Conservation (phyloP, 148 eudicot species). For the Nepenthes gracilis region DNA sequence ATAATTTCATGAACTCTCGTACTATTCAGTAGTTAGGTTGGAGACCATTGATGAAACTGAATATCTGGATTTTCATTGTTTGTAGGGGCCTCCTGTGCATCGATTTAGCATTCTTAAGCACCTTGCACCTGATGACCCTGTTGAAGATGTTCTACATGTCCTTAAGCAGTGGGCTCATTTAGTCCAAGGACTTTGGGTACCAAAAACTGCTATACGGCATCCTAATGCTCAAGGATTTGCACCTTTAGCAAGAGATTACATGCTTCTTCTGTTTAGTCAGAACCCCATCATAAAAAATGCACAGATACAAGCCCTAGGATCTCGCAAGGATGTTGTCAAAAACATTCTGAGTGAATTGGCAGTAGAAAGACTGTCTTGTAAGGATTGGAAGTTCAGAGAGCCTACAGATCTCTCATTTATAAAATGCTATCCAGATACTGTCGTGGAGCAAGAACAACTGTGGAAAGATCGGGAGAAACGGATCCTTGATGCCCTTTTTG, state of each 20-base stretch:
- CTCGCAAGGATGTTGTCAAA: slow-evolving; percentile 17
- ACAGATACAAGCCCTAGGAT: slow-evolving; percentile 14
- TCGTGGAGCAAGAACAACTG: slow-evolving; percentile 28
- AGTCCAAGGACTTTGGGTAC: slow-evolving; percentile 89
- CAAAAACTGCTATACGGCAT: slow-evolving; percentile 31
- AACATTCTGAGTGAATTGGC: slow-evolving; percentile 43
- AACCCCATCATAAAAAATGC: slow-evolving; percentile 28
- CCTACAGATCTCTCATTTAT: slow-evolving; percentile 41
- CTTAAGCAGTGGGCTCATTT: slow-evolving; percentile 45
- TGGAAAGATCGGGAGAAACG: slow-evolving; percentile 28
- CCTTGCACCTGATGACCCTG: slow-evolving; percentile 46
- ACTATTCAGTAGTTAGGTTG: too few relatives aligned
- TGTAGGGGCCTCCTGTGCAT: slow-evolving; percentile 53
- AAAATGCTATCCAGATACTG: slow-evolving; percentile 39
- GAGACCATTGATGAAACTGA: too few relatives aligned
- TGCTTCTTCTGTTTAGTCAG: slow-evolving; percentile 48
- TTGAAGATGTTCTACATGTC: slow-evolving; percentile 42
- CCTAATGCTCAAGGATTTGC: slow-evolving; percentile 14
- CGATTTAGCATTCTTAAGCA: slow-evolving; percentile 53
- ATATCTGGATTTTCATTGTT: not conserved
- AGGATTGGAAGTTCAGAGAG: slow-evolving; percentile 75
- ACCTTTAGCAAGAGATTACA: slow-evolving; percentile 34
- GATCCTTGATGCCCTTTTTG: slow-evolving; percentile 8
- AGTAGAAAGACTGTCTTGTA: slow-evolving; percentile 32
- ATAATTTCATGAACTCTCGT: too few relatives aligned